Evolutionary conservation across 2,329 filamentous ascomycete genomes (phyloP).

Genomic region (Ophiostoma populinum): DNA sequence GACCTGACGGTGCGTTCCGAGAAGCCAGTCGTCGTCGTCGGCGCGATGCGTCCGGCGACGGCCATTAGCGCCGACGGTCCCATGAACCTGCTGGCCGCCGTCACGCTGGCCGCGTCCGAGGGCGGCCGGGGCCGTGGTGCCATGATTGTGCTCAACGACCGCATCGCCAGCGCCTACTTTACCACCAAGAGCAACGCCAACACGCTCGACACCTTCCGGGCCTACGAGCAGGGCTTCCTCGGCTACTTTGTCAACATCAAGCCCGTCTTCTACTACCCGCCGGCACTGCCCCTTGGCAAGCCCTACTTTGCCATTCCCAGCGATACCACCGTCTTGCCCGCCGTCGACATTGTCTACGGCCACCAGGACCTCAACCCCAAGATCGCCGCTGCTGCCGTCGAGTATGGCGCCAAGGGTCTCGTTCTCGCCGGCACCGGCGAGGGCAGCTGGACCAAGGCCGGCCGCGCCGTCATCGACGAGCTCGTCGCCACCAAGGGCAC

Average conservation of each 20-base stretch:
- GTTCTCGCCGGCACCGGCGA: neutral
- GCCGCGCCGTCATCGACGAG: neutral
- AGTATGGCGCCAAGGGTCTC: conserved; percentile 38
- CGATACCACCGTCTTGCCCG: conserved; percentile 23
- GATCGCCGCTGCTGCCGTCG: conserved; percentile 34
- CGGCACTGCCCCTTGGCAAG: conserved; percentile 29
- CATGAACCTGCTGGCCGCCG: conserved; percentile 44
- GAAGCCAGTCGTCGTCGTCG: conserved; percentile 43
- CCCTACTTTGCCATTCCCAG: conserved; percentile 23
- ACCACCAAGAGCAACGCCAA: conserved; percentile 46
- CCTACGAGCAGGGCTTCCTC: conserved; percentile 36
- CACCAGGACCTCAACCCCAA: conserved; percentile 34
- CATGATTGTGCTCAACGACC: conserved; percentile 45
- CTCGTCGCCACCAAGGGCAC: neutral
- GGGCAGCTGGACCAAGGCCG: neutral
- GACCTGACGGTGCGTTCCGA: conserved; percentile 36
- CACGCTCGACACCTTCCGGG: conserved; percentile 43
- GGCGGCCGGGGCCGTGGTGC: conserved; percentile 32
- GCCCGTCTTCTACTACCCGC: conserved; percentile 42
- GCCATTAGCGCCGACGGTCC: conserved; percentile 42
- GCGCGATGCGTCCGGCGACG: conserved; percentile 45
- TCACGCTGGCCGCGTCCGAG: conserved; percentile 33
- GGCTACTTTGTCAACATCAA: conserved; percentile 40
- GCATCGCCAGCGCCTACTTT: conserved; percentile 40
- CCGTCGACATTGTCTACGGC: conserved; percentile 38